These are phyloP conservation scores for Magnaporthiopsis incrustans DNA, from an alignment of 2,329 filamentous ascomycete species.

Conservation along the genomic window DNA sequence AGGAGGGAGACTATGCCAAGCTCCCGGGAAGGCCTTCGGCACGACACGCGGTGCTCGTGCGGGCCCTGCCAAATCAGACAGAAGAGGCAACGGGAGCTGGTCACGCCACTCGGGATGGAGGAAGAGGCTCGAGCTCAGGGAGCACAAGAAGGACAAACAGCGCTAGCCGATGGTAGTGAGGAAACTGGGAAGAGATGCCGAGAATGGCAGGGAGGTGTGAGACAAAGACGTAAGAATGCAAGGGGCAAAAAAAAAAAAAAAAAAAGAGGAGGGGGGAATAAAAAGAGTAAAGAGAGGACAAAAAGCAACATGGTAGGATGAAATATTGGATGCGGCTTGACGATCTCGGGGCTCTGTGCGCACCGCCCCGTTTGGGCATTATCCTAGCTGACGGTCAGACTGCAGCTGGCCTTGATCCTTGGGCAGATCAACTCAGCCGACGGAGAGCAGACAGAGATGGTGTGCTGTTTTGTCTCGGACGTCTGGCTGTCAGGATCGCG, in stretches of 20 bases:
- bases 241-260: neutral
- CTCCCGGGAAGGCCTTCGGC: neutral
- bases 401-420: neutral
- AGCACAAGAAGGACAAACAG: neutral
- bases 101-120: neutral
- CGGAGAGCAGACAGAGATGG: neutral
- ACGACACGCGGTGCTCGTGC: neutral
- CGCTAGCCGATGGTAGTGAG: neutral
- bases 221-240: too few species aligned
- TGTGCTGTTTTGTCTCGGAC: neutral
- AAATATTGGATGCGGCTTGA: neutral
- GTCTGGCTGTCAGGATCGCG: neutral
- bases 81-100: neutral
- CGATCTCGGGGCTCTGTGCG: neutral
- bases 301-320: neutral
- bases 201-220: neutral
- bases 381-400: neutral
- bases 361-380: neutral
- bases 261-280: neutral
- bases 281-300: neutral
- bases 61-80: neutral
- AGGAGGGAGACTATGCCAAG: neutral
- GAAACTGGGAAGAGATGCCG: neutral
- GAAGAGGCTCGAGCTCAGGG: neutral
- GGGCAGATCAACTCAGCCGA: neutral